A percentile compares a stretch with the other conserved stretches of the same genome.
Evolutionary conservation across 257 asterid species (phyloP).

Genomic region (Osmanthus fragrans): DNA sequence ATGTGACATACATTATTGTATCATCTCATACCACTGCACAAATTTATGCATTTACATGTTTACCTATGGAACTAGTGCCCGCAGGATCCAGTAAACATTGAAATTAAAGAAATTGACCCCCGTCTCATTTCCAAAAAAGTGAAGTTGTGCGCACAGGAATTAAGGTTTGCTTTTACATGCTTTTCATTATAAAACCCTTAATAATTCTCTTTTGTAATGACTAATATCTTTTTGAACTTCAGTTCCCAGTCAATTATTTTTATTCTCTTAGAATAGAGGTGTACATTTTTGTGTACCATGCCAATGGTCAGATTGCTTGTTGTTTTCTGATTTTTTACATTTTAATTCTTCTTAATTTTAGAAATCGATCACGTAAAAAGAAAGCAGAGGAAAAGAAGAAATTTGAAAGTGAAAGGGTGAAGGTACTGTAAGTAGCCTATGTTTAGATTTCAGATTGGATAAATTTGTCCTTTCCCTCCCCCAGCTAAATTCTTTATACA

Average conservation of each 20-base stretch:
- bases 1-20: background rate
- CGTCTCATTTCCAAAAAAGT: slow-evolving; percentile 52
- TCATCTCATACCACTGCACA: slow-evolving; percentile 15
- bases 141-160: slow-evolving; percentile 49
- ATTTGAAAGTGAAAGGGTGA: slow-evolving; percentile 59
- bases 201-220: background rate
- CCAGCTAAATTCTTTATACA: background rate
- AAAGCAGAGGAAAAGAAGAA: slow-evolving; percentile 53
- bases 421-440: slow-evolving; percentile 39
- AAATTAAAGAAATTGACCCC: slow-evolving; percentile 39
- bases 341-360: slow-evolving; percentile 22
- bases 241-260: background rate
- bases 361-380: slow-evolving; percentile 46
- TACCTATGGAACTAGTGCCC: slow-evolving; percentile 23
- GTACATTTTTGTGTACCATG: background rate
- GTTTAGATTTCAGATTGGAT: background rate
- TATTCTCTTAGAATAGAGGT: background rate
- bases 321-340: slow-evolving; percentile 28
- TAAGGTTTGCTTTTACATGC: slow-evolving; percentile 50
- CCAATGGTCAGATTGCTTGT: background rate
- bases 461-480: background rate
- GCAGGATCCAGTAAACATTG: slow-evolving; percentile 47
- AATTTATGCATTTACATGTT: background rate
- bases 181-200: background rate
- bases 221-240: background rate